Evolutionary conservation across 2,329 filamentous ascomycete genomes (phyloP).

Genomic region (Ophiostoma montium): DNA sequence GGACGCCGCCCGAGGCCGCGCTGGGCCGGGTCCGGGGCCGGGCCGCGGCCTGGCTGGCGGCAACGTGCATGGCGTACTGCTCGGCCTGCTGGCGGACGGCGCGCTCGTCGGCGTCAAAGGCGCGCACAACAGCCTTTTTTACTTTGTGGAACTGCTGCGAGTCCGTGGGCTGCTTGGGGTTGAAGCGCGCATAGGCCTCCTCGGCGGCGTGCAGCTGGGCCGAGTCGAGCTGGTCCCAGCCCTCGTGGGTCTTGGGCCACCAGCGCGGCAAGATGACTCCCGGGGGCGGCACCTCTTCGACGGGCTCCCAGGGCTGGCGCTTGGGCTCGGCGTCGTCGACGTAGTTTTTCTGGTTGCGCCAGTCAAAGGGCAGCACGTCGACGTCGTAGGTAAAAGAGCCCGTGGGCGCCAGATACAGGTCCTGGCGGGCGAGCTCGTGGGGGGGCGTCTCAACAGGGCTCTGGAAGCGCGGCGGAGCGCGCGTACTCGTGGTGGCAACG

Average conservation of each 20-base stretch:
- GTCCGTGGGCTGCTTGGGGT: not conserved
- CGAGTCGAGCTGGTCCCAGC: not conserved
- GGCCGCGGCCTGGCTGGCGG: not conserved
- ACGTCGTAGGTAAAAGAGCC: conserved; percentile 1
- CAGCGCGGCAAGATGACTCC: not conserved
- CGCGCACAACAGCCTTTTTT: not conserved
- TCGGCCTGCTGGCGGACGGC: not conserved
- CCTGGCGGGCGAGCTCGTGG: not conserved
- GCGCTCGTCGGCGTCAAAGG: not conserved
- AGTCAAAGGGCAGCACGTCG: not conserved
- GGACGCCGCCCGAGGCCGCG: conserved; percentile 36
- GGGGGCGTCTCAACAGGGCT: not conserved
- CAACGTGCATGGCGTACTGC: not conserved
- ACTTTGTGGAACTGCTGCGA: not conserved
- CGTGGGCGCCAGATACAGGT: not conserved
- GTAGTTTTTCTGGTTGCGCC: not conserved
- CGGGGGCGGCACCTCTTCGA: not conserved
- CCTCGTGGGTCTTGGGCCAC: not conserved
- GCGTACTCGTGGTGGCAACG: not conserved
- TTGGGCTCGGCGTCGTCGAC: not conserved
- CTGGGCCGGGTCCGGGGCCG: not conserved
- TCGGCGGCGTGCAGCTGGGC: not conserved
- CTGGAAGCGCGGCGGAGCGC: not conserved
- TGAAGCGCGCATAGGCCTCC: not conserved
- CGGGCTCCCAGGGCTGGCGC: not conserved